phyloP scores from a whole-genome alignment of 2,329 filamentous ascomycete species.

The Trichoderma endophyticum region DNA sequence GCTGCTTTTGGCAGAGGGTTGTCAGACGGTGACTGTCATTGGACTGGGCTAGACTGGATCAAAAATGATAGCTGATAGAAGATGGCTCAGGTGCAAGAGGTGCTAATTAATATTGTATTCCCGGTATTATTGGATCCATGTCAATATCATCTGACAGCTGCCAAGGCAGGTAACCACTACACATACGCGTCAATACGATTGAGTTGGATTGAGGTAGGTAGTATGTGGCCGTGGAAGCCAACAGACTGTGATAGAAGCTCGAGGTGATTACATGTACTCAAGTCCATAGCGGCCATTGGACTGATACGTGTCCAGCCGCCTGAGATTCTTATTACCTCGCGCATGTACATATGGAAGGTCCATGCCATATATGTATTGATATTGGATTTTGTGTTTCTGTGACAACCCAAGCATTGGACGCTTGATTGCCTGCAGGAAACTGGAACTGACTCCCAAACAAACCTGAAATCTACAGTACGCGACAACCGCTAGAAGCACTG shows the following conservation, averaged over 20 bases:
- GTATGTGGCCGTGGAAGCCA: conserved; percentile 16
- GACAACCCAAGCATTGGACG: background rate
- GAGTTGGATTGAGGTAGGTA: background rate
- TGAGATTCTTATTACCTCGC: background rate
- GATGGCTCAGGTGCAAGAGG: background rate
- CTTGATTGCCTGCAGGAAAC: background rate
- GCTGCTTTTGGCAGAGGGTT: background rate
- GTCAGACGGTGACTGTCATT: background rate
- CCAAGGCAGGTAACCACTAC: background rate
- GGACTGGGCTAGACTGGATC: background rate
- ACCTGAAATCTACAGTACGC: background rate
- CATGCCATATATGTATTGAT: background rate
- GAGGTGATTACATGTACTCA: background rate
- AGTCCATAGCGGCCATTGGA: background rate
- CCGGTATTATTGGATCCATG: background rate
- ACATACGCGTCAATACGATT: background rate
- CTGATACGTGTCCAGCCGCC: background rate
- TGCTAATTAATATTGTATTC: background rate
- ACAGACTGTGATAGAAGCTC: conserved; percentile 8
- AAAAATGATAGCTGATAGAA: background rate
- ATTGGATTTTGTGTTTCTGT: background rate
- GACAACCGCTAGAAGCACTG: background rate
- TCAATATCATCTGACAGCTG: background rate
- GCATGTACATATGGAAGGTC: background rate
- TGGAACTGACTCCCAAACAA: background rate